These are phyloP conservation scores for Eucalyptus decipiens DNA, from an alignment of 345 rosid genomes.

Conservation along the genomic window DNA sequence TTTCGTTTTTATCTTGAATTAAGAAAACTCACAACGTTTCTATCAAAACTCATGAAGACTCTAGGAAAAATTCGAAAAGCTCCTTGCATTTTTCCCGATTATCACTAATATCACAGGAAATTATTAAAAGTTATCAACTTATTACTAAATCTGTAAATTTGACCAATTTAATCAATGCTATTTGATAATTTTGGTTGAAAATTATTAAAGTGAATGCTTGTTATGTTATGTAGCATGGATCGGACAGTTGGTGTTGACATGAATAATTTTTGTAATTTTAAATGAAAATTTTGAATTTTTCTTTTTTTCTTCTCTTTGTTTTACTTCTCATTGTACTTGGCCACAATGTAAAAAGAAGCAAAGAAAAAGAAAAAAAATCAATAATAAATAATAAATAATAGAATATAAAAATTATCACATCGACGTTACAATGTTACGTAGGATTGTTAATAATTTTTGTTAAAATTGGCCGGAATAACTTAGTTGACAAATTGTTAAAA, in stretches of 20 bases:
- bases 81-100: background rate
- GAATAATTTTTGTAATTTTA: background rate
- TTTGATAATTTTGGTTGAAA: background rate
- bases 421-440: no score
- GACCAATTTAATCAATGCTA: background rate
- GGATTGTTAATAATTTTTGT: background rate
- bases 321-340: accelerated
- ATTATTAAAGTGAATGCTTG: accelerated
- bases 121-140: background rate
- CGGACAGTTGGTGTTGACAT: accelerated
- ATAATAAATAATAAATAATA: no score
- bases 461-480: background rate
- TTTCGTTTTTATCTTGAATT: background rate
- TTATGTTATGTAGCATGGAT: background rate
- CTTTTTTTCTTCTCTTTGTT: background rate
- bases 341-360: background rate
- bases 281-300: no score
- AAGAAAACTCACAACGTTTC: background rate
- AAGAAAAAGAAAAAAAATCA: no score
- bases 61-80: background rate
- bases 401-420: background rate
- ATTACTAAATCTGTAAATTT: background rate
- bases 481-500: background rate
- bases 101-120: accelerated
- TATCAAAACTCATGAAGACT: background rate